phyloP scores from a whole-genome alignment of 2,329 filamentous ascomycete genomes.

The Pyrenophora teres region DNA sequence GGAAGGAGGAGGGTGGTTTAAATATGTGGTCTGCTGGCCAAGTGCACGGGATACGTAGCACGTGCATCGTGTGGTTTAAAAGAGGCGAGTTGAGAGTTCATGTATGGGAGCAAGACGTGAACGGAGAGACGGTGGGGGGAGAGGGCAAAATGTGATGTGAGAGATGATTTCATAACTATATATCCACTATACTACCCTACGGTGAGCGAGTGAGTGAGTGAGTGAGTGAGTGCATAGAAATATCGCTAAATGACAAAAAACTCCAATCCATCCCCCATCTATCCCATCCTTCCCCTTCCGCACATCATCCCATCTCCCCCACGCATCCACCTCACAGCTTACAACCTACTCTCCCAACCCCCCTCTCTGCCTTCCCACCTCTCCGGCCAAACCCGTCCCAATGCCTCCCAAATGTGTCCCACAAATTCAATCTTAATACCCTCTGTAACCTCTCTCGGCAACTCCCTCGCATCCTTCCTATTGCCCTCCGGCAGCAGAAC shows the following conservation, averaged over 20 bases:
- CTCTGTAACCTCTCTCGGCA: slow-evolving; percentile 85
- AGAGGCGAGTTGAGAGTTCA: no score
- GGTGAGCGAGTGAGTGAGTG: no score
- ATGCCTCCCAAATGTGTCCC: slow-evolving; percentile 92
- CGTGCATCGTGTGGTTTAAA: no score
- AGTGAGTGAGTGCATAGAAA: no score
- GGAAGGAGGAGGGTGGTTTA: no score
- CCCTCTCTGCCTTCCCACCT: slow-evolving; percentile 72
- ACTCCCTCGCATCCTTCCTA: slow-evolving; percentile 86
- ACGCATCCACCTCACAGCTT: slow-evolving; percentile 20
- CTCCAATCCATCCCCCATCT: not conserved
- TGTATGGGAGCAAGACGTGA: no score
- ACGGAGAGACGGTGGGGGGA: no score
- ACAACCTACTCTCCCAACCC: slow-evolving; percentile 76
- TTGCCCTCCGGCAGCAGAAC: slow-evolving; percentile 88
- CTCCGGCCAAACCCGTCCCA: slow-evolving; percentile 90
- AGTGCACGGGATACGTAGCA: no score
- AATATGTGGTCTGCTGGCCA: no score
- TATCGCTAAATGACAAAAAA: slow-evolving; percentile 3
- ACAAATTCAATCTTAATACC: slow-evolving; percentile 90
- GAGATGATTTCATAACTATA: no score
- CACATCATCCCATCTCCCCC: not conserved
- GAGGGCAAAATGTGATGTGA: no score
- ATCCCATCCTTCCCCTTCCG: not conserved
- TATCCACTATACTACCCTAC: no score